A percentile compares a stretch with the other conserved stretches of the same genome.
Evolutionary conservation across 306 rosid genomes (phyloP).

Genomic region (Trifolium fragiferum): DNA sequence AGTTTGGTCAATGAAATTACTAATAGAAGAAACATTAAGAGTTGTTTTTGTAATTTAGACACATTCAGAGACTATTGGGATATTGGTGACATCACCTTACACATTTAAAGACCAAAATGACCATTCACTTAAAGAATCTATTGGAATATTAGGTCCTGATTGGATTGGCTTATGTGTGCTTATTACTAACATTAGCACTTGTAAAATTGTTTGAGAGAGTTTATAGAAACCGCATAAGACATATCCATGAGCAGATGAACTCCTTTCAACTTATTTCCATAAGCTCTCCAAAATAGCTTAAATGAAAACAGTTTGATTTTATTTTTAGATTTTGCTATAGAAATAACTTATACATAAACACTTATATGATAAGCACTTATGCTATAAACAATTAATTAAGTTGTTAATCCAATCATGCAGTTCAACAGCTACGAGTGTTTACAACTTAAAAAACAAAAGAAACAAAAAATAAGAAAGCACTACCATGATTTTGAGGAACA

Average conservation of each 20-base stretch:
- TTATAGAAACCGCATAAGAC: background rate
- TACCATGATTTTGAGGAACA: slow-evolving; percentile 95
- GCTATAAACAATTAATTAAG: background rate
- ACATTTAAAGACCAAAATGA: background rate
- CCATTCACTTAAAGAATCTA: background rate
- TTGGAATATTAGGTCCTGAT: background rate
- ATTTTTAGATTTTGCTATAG: background rate
- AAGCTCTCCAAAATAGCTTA: background rate
- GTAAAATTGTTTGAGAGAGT: background rate
- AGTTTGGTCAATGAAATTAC: background rate
- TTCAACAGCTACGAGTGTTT: background rate
- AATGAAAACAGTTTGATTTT: background rate
- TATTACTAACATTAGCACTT: background rate
- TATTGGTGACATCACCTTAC: background rate
- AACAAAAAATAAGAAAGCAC: slow-evolving; percentile 19
- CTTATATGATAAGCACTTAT: background rate
- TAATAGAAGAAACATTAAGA: background rate
- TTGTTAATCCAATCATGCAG: background rate
- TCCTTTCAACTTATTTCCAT: background rate
- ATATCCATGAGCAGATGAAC: background rate
- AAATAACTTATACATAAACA: background rate
- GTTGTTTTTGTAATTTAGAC: background rate
- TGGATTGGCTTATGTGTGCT: background rate
- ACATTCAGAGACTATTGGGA: background rate
- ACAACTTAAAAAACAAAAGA: background rate